Base-by-base conservation (phyloP, 2,329 filamentous ascomycete species). In the Xylariaceae sp. region DNA sequence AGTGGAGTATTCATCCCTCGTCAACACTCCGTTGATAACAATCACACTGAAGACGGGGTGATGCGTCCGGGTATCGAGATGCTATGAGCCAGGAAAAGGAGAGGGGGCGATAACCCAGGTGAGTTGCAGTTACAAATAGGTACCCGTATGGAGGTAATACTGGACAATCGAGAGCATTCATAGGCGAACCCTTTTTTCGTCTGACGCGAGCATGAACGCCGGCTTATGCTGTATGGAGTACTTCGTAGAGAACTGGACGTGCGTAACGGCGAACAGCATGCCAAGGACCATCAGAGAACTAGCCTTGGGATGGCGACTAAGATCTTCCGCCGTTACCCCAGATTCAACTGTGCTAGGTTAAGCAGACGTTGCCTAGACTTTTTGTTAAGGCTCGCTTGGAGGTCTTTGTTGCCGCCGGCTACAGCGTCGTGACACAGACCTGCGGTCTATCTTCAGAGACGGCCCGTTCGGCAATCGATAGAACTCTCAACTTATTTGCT, bases 231-330 rank as follows among this genome's bases (percentile, higher is more conserved):
- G 49, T 51, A 51, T 35, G 10, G 23, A 42, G 11, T 15, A n/a
- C 15, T 30, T 30, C 30, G 13, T 51, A 35, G 10, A 35, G 23
- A 30, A n/a, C 11, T 10, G 11, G 50, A 18, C 15, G 49, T 53
- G 59, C 55, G 51, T 57, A 51, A 56, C 58, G 39, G 47, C 18
- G 51, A 55, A 50, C 11, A 11, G 42, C 48, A 53, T 58, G 57
- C 49, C 34, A 55, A 55, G 7, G 11, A 42, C 48, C 47, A 50
- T 39, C 53, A 48, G 10, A 8, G 51, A 49, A 52, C 23, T 3
- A 50, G 17, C 37, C 42, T 44, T 52, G 39, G 34, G 44, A 54
- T 30, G 7, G 42, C 18, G 15, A n/a, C 23, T 51, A 30, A 34
- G 15, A 35, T 30, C 39, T 51, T 51, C 47, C 47, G 34, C 34